Base-by-base conservation (phyloP, 106 monocot genomes). In the Triglochin maritima region DNA sequence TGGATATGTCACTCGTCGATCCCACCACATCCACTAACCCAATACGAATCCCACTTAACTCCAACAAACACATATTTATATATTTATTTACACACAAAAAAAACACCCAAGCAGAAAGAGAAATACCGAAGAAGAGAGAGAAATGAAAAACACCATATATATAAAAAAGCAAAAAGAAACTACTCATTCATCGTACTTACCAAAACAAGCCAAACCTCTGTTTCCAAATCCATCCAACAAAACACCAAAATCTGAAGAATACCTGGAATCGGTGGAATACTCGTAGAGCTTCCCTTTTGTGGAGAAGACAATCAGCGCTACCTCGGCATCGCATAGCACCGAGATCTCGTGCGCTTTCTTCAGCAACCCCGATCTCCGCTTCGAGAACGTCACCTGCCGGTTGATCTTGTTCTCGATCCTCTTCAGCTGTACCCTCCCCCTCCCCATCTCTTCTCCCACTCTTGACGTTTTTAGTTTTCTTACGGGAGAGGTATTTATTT, bases 381-480 rank as follows among this genome's bases (percentile, higher is more conserved):
- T 71, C 45, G 71, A 71, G 60, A 71, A 71, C 16, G 71, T 71
- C 49, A 71, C 71, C 10, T 71, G 71, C 7, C 71, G 57, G 14
- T 71, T 71, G 59, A 71, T 60, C 71, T 71, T 71, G 17, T 71
- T 71, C 71, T 71, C 71, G 16, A 71, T 71, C 71, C 71, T 71
- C 71, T 60, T 71, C 71, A 71, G 60, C 60, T 71, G 71, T 59
- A 71, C 71, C 44, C 71, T 46, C 16, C 71, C 71, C 29, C 71
- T 71, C 59, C 71, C 71, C 71, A 71, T 71, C 41, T 16, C 53
- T 49, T 9, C 2, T 4, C 17, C 47, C 15, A n/a, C 57, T 57
- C 57, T 29, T 29, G 29, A 29, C 29, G 29, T 29, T 29, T 29
- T 29, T 29, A 29, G 29, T 29, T 29, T 29, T 29, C 29, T 29